These are phyloP conservation scores for Calonectria leucothoes DNA, from an alignment of 2,329 filamentous ascomycete species.

Conservation along the genomic window DNA sequence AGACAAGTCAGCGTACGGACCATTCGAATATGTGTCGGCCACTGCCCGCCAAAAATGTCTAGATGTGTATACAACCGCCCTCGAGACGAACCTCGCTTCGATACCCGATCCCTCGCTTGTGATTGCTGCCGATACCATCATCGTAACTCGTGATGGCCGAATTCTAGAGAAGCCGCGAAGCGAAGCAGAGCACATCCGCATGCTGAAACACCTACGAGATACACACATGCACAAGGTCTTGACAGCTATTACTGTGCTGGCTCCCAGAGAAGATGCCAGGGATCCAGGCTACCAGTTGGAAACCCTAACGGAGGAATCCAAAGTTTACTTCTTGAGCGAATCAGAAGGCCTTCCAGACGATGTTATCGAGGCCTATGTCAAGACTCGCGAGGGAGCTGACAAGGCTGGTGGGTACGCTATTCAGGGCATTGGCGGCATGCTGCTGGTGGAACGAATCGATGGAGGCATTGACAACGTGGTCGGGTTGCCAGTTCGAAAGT, in stretches of 20 bases:
- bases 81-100: constrained; percentile 57
- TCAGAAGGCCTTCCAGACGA: constrained; percentile 75
- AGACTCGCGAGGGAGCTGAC: constrained; percentile 90
- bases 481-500: constrained; percentile 84
- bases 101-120: constrained; percentile 82
- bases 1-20: constrained; percentile 77
- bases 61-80: constrained; percentile 69
- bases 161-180: constrained; percentile 92
- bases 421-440: constrained; percentile 86
- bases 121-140: constrained; percentile 90
- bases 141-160: constrained; percentile 78
- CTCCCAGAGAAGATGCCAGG: constrained; percentile 81
- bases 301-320: constrained; percentile 88
- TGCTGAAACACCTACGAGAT: constrained; percentile 86
- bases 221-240: constrained; percentile 82
- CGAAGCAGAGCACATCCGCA: constrained; percentile 83
- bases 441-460: constrained; percentile 90
- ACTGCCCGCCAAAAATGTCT: constrained; percentile 88
- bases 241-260: constrained; percentile 86
- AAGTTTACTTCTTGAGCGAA: constrained; percentile 83
- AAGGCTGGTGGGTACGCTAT: constrained; percentile 97
- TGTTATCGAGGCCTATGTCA: constrained; percentile 81
- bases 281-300: constrained; percentile 89
- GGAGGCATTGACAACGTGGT: constrained; percentile 95
- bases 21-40: constrained; percentile 90